phyloP scores from a whole-genome alignment of 345 rosid genomes.

The Lumnitzera littorea region DNA sequence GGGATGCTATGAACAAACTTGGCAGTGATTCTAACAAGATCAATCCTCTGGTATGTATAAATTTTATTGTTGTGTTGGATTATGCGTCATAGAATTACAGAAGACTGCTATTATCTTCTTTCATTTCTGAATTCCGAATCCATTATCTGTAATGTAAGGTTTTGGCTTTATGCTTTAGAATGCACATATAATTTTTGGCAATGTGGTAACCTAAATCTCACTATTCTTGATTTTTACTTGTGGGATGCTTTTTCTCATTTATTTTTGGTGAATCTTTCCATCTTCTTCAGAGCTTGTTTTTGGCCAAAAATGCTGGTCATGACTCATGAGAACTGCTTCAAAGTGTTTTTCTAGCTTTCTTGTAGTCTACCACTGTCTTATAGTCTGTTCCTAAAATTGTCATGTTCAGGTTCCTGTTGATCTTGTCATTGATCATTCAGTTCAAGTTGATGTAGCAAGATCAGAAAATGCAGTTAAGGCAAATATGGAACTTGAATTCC shows the following conservation, averaged over 20 bases:
- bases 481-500: conserved; percentile 70
- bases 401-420: conserved; percentile 74
- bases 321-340: too few species aligned
- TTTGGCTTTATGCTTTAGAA: too few species aligned
- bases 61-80: neutral
- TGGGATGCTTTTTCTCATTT: too few species aligned
- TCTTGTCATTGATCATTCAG: conserved; percentile 81
- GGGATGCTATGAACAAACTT: conserved; percentile 77
- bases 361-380: neutral
- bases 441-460: conserved; percentile 78
- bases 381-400: neutral
- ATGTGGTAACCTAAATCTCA: too few species aligned
- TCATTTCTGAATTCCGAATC: too few species aligned
- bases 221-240: too few species aligned
- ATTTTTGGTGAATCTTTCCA: too few species aligned
- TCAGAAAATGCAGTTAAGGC: conserved; percentile 61
- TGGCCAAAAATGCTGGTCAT: too few species aligned
- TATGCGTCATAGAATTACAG: neutral
- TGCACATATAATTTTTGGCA: too few species aligned
- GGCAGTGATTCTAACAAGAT: conserved; percentile 73
- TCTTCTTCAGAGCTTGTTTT: too few species aligned
- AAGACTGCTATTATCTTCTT: neutral
- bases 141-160: too few species aligned
- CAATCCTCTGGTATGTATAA: conserved; percentile 66
- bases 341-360: too few species aligned